Evolutionary conservation across 257 asterid genomes (phyloP), one percentile per base, ranked within the genome.

Genomic region (Knoxia roxburghii): DNA sequence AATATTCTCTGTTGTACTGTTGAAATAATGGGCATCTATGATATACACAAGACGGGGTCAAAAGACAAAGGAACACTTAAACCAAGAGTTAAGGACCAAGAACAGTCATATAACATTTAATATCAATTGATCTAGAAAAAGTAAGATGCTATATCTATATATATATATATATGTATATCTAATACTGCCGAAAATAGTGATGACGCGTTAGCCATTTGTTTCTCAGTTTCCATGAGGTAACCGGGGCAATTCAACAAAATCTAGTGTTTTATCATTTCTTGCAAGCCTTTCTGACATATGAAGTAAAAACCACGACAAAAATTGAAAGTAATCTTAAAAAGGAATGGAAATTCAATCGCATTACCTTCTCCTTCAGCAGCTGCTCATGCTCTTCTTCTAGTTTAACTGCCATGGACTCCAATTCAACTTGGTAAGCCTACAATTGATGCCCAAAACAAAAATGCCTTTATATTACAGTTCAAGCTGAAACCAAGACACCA

Each of bases 321-420:
- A 32, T 10, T 15, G 45, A 23, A 9, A 6, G 27, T 33, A 57
- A 5, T 32, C 46, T 6, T 41, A 8, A 17, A 57, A 5, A 8
- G 50, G 46, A 24, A 58, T 17, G 46, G 50, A 50, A 37, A 39
- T 49, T 33, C 49, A 76, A 41, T 68, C 30, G 50, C 35, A 46
- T 72, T 75, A 90, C 99, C 96, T 77, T 83, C 76, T 88, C 96
- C 79, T 70, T 81, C 74, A 86, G 56, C 48, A 90, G 76, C 75
- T 63, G 85, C 79, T 81, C 91, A 48, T 90, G 90, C 77, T 93
- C 97, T 81, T 90, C 95, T 78, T 90, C 97, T 52, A 93, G 78
- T 71, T 75, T 81, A 79, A 80, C 75, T 32, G 87, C 95, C 91
- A 93, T 85, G 1, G 95, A 69, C 83, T 93, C 99, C 83, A 93